Conservation (phyloP, 768 basidiomycete species). For the Phanerodontia chrysosporium region DNA sequence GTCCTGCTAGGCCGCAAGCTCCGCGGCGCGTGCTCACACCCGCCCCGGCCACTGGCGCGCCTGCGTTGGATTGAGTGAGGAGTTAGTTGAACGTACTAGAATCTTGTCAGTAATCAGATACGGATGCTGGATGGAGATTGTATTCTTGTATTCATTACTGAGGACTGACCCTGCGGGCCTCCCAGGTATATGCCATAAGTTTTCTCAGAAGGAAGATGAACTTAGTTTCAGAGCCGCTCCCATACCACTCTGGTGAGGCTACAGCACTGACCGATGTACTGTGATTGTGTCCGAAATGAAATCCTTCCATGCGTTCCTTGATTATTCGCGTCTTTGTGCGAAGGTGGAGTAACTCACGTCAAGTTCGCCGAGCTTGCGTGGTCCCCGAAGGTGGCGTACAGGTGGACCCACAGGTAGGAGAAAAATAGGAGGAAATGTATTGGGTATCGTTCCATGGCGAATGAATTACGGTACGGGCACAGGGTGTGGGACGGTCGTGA, state of each 20-base stretch:
- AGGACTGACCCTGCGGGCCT: not conserved
- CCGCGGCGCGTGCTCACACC: conserved; percentile 44
- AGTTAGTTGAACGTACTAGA: not conserved
- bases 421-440: not conserved
- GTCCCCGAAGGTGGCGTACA: not conserved
- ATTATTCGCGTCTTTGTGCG: not conserved
- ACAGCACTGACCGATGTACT: not conserved
- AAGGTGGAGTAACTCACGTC: not conserved
- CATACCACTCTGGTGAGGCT: too few relatives aligned
- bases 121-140: not conserved
- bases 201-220: not conserved
- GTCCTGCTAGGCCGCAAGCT: conserved; percentile 31
- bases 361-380: not conserved
- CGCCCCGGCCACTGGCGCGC: conserved; percentile 27
- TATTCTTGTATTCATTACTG: not conserved
- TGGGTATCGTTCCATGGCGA: not conserved
- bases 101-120: not conserved
- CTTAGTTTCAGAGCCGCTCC: too few relatives aligned
- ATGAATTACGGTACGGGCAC: not conserved
- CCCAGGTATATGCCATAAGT: not conserved
- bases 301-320: not conserved
- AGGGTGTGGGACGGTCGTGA: not conserved
- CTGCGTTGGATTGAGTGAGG: conserved; percentile 41
- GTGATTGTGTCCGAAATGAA: not conserved
- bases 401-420: not conserved